These are phyloP conservation scores for Funneliformis mosseae DNA, from an alignment of 192 early-diverging fungal species.

Conservation along the genomic window DNA sequence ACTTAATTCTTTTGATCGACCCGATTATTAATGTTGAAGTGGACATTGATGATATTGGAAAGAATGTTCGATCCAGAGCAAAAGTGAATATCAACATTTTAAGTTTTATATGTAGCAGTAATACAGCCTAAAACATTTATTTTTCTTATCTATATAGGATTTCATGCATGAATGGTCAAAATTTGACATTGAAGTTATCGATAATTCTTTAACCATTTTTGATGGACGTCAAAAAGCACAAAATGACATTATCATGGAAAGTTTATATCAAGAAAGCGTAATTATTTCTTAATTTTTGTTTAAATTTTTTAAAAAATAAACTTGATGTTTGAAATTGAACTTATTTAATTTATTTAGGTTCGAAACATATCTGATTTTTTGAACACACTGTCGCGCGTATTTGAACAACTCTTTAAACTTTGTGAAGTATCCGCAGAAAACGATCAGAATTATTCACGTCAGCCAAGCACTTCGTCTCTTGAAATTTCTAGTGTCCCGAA, in stretches of 20 bases:
- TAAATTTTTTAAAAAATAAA: neutral
- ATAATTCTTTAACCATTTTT: neutral
- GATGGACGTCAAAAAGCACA: neutral
- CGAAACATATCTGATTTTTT: neutral
- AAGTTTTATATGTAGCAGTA: neutral
- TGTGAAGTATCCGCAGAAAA: neutral
- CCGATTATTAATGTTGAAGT: slow-evolving; percentile 41
- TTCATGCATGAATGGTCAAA: slow-evolving; percentile 17
- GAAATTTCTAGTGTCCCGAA: neutral
- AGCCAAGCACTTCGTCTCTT: neutral
- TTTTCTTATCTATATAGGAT: neutral
- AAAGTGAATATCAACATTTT: slow-evolving; percentile 33
- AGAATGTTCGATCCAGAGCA: slow-evolving; percentile 38
- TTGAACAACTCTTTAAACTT: slow-evolving; percentile 7
- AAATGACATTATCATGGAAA: neutral
- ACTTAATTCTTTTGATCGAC: slow-evolving; percentile 41
- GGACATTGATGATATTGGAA: slow-evolving; percentile 39
- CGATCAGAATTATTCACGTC: neutral
- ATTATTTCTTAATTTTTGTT: no score
- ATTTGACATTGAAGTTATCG: neutral
- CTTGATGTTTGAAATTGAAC: no score
- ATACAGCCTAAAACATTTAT: neutral
- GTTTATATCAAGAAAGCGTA: neutral
- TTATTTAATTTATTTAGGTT: neutral
- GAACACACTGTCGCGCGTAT: neutral